phyloP scores from a whole-genome alignment of 371 early-diverging fungal genomes.

The Apophysomyces variabilis region DNA sequence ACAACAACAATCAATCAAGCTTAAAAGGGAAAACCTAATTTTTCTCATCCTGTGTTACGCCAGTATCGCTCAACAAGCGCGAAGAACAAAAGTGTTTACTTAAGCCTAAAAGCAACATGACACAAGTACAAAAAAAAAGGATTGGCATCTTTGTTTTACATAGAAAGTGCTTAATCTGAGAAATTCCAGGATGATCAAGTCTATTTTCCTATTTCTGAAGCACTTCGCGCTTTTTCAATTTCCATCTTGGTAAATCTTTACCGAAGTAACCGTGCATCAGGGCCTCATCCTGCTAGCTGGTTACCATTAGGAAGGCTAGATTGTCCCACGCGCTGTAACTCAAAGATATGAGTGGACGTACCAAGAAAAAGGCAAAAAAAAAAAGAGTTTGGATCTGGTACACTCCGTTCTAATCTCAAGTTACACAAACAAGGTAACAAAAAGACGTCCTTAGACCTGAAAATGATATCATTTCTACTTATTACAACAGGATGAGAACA shows the following conservation, averaged over 20 bases:
- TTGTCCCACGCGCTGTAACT: slow-evolving; percentile 4
- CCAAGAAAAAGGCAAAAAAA: neutral
- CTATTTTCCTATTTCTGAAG: no score
- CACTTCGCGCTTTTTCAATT: no score
- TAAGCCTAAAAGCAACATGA: no score
- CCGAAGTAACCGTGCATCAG: neutral
- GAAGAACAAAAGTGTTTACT: no score
- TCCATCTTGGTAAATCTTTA: no score
- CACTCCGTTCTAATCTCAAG: slow-evolving; percentile 1
- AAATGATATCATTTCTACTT: neutral
- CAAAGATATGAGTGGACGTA: neutral
- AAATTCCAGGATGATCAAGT: no score
- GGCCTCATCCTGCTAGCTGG: neutral
- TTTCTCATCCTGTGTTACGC: no score
- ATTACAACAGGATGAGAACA: neutral
- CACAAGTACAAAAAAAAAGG: no score
- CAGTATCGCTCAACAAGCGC: no score
- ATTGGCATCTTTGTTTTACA: neutral
- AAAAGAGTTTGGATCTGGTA: neutral
- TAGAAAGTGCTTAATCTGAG: neutral
- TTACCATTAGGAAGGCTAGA: neutral
- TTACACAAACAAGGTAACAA: neutral
- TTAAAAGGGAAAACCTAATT: no score
- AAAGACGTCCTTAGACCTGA: neutral
- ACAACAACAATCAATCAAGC: no score